Evolutionary conservation across 179 eudicot genomes (phyloP), one percentile per base, ranked within the genome.

Genomic region (Carnegiea gigantea): DNA sequence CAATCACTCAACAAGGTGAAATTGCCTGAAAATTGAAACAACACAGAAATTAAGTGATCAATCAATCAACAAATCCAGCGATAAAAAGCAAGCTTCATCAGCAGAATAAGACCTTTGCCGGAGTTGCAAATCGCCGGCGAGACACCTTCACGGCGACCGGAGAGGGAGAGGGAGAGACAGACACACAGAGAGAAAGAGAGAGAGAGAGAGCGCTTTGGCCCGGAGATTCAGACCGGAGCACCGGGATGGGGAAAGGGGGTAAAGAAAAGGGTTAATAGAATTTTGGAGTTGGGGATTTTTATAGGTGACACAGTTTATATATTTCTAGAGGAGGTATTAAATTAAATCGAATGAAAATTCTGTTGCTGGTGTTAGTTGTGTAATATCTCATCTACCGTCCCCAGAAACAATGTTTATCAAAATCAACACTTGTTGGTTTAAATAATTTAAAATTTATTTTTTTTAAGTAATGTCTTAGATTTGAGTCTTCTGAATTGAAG

Each of bases 11-110:
- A 67, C 30, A 46, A 73, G 11, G 43, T 40, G 40, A 30, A 68
- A 62, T n/a, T n/a, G 46, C 73, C 73, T 70, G 73, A 70, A 68
- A 70, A 33, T 36, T 36, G n/a, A 36, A 70, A 36, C 73, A 12
- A 28, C 17, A 30, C 26, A 30, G 73, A 36, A 36, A 70, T 15
- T 36, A 70, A 36, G 46, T 70, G 73, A 70, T 70, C 44, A 36
- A 70, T 70, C 44, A 36, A 70, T 70, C 44, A 70, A 68, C 5
- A 26, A 68, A 70, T 70, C 23, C 46, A 6, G 46, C 18, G 18
- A 70, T 36, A 30, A 12, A 70, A 36, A 33, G 9, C 73, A n/a
- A 70, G 73, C n/a, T 70, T 15, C 46, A 36, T 0, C 9, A 36
- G 18, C 73, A 17, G 43, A 17, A 36, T 70, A 10, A 46, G 4